Evolutionary conservation across 257 asterid species (phyloP), one percentile per base, ranked within the genome.

Genomic region (Jacaranda copaia): DNA sequence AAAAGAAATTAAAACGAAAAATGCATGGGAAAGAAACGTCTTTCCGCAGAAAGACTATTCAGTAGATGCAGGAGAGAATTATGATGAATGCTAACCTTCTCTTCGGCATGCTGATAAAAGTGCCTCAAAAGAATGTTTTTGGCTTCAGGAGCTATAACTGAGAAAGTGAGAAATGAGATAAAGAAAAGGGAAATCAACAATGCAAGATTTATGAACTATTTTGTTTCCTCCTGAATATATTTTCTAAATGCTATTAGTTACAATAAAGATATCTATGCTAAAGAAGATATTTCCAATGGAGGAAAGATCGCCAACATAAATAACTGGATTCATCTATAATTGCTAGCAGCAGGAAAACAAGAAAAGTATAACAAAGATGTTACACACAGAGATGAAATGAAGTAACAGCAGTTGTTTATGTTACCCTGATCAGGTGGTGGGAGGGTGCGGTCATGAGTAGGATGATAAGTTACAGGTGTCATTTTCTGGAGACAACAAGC

Each of bases 361-460:
- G 20, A 4, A n/a, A 1, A 7, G 32, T 2, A 25, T 25, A 25
- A 61, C 11, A 10, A 78, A 64, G 51, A 57, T 57, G 66, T 19
- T 18, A 55, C 9, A 53, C 15, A 42, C 39, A 60, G 8, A 39
- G 36, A 19, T 42, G 43, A 60, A 69, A 74, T 5, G 4, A 48
- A 59, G 49, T 45, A 35, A 67, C 14, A 43, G 36, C 19, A 55
- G 58, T 42, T 58, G 4, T 52, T 40, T 32, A 43, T 25, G 32
- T 72, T 82, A 86, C 90, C 90, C 69, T 86, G 90, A 72, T 84
- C 77, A 75, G 90, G 85, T 18, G 87, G 87, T 38, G 90, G 84
- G 46, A 82, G 39, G 14, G 88, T 77, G 56, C 84, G 90, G 14
- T 84, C 88, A 72, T 84, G 87, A 67, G 90, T 86, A 15, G 90